Evolutionary conservation across 441 rosid genomes (phyloP).

Genomic region (Viola pubescens): DNA sequence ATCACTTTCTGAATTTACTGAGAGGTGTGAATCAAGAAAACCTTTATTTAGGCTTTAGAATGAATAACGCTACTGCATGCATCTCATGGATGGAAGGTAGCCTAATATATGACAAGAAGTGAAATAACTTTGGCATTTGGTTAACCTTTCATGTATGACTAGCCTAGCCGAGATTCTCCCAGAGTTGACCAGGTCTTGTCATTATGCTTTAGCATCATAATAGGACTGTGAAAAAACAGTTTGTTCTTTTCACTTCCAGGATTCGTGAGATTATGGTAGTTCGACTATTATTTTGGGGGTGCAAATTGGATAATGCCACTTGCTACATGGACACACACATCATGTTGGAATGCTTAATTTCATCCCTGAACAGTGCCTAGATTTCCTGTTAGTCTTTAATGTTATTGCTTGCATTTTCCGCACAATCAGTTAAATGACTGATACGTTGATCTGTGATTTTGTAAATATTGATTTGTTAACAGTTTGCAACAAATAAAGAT

Average conservation of each 20-base stretch:
- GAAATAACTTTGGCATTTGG: neutral
- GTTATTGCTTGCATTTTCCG: neutral
- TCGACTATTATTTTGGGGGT: neutral
- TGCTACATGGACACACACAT: too few relatives aligned
- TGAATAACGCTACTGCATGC: neutral
- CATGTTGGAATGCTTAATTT: neutral
- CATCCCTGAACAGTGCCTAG: neutral
- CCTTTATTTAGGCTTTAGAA: constrained; percentile 9
- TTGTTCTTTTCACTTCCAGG: neutral
- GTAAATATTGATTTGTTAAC: constrained; percentile 11
- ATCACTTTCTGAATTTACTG: constrained; percentile 66
- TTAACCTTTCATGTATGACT: too few relatives aligned
- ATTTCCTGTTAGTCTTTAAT: neutral
- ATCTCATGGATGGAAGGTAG: neutral
- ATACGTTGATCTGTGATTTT: neutral
- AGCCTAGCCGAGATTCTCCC: too few relatives aligned
- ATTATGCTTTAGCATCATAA: neutral
- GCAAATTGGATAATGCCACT: constrained; percentile 1
- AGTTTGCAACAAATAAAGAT: constrained; percentile 79
- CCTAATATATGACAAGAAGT: neutral
- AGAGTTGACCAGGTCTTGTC: neutral
- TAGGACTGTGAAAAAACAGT: too few relatives aligned
- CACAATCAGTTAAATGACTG: constrained; percentile 5
- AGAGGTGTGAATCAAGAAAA: constrained; percentile 39
- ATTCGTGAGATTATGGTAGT: neutral